Evolutionary conservation across 257 asterid genomes (phyloP).

Genomic region (Plectranthus barbatus): DNA sequence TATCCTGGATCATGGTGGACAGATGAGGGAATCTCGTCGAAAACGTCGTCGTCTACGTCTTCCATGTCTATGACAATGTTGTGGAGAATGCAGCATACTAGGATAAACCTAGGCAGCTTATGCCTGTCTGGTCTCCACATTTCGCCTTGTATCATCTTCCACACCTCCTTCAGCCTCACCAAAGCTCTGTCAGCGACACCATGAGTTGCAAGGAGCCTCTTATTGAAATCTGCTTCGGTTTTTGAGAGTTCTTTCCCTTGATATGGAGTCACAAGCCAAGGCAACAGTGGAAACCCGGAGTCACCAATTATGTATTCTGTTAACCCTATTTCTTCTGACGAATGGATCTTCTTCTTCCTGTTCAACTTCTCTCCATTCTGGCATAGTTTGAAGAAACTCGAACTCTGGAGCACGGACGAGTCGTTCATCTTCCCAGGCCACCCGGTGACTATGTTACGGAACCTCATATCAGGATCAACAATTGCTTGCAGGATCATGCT

Average conservation of each 20-base stretch:
- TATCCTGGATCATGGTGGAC: conserved; percentile 53
- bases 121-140: conserved; percentile 93
- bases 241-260: conserved; percentile 38
- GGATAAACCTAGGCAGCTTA: conserved; percentile 65
- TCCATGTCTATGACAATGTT: too few relatives aligned
- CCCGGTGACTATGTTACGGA: too few relatives aligned
- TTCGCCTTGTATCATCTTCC: conserved; percentile 72
- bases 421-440: too few relatives aligned
- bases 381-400: conserved; percentile 17
- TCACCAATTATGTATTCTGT: conserved; percentile 63
- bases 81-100: too few relatives aligned
- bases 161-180: conserved; percentile 52
- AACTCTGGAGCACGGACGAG: too few relatives aligned
- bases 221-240: conserved; percentile 41
- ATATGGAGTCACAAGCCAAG: conserved; percentile 82
- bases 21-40: conserved; percentile 23
- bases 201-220: too few relatives aligned
- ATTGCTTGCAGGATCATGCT: conserved; percentile 59
- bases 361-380: conserved; percentile 44
- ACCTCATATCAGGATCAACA: too few relatives aligned
- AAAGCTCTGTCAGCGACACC: conserved; percentile 49
- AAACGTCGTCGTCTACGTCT: conserved; percentile 55
- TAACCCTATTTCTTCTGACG: conserved; percentile 27
- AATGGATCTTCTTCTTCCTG: conserved; percentile 21
- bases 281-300: conserved; percentile 55